A percentile compares a stretch with the other conserved stretches of the same genome.
Evolutionary conservation across 1,139 yeast species (phyloP).

Genomic region (Suhomyces chickasaworum): DNA sequence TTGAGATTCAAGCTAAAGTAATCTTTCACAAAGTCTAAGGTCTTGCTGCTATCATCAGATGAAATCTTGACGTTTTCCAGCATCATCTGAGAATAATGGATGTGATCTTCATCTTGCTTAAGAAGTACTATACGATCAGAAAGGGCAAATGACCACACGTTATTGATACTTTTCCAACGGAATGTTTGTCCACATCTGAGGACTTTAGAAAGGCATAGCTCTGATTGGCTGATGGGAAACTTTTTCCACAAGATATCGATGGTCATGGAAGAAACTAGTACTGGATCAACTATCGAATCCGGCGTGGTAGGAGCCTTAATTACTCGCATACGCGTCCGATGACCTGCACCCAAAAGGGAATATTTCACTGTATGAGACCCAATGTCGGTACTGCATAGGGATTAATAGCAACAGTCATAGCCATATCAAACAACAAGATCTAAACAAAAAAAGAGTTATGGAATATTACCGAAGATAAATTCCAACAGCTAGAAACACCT

Average conservation of each 20-base stretch:
- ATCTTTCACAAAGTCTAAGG: conserved; percentile 53
- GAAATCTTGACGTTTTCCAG: conserved; percentile 11
- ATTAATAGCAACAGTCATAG: no score
- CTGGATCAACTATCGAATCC: background rate
- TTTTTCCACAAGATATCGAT: conserved; percentile 19
- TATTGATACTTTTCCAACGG: conserved; percentile 63
- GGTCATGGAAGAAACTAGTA: conserved; percentile 9
- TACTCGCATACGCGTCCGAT: conserved; percentile 12
- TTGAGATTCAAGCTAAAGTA: conserved; percentile 70
- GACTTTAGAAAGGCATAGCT: conserved; percentile 65
- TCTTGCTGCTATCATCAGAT: conserved; percentile 12
- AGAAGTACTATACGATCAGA: conserved; percentile 52
- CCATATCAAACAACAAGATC: no score
- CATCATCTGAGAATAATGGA: conserved; percentile 37
- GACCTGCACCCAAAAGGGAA: conserved; percentile 3
- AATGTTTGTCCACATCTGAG: conserved; percentile 90
- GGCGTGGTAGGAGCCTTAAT: background rate
- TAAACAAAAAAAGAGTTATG: no score
- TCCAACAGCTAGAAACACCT: no score
- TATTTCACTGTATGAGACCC: no score
- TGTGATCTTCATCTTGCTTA: conserved; percentile 43
- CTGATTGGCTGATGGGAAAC: conserved; percentile 32
- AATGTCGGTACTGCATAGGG: no score
- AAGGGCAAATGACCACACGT: conserved; percentile 62
- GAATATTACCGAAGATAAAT: no score